Percentiles rank a stretch among this genome's conserved stretches.
phyloP scores from a whole-genome alignment of 768 basidiomycete genomes.

The Melanogaster broomeanus region DNA sequence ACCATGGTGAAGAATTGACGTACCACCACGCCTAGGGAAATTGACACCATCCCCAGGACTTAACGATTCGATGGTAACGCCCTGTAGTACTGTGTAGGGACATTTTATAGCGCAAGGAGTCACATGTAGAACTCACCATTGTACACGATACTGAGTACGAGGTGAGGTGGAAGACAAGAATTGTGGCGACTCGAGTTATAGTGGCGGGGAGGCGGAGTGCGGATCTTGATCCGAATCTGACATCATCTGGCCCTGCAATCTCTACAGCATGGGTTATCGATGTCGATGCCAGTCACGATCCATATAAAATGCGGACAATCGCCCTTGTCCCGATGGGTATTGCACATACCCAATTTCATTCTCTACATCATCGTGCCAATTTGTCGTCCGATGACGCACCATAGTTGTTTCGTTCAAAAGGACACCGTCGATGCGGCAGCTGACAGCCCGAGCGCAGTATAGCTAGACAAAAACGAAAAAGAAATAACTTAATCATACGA shows the following conservation, averaged over 20 bases:
- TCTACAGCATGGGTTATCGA: conserved; percentile 30
- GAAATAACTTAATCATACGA: neutral
- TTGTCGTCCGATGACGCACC: neutral
- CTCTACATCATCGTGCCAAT: neutral
- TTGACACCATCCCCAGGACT: conserved; percentile 58
- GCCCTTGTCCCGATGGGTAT: conserved; percentile 6
- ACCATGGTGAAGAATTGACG: conserved; percentile 30
- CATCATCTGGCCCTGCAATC: conserved; percentile 7
- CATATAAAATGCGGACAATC: conserved; percentile 12
- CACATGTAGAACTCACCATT: conserved; percentile 28
- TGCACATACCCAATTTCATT: conserved; percentile 3
- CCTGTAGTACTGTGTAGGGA: conserved; percentile 41
- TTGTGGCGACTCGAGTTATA: conserved; percentile 35
- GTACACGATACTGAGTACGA: conserved; percentile 29
- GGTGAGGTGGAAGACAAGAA: conserved; percentile 26
- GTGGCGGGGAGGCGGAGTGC: conserved; percentile 55
- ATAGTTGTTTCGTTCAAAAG: neutral
- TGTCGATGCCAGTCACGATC: conserved; percentile 24
- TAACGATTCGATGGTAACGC: conserved; percentile 65
- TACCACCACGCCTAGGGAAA: conserved; percentile 75
- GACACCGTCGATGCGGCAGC: neutral
- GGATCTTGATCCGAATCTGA: conserved; percentile 76
- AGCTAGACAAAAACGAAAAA: neutral
- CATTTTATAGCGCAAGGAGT: neutral
- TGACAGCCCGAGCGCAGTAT: neutral